Base-by-base conservation (phyloP, 23 red algal species). In the Gracilaria vermiculophylla region DNA sequence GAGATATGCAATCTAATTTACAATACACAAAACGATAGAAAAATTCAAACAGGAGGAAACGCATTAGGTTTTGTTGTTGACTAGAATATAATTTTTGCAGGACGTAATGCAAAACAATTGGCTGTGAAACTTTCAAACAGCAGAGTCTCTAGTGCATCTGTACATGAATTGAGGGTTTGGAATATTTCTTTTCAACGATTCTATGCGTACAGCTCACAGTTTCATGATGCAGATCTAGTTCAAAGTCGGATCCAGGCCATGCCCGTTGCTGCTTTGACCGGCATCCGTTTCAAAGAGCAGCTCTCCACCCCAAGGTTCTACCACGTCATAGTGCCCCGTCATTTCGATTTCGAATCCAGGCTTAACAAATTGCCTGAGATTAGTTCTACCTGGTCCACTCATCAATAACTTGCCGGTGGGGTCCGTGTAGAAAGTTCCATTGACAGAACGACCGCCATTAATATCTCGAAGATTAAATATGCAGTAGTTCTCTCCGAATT, bases 381-480 rank as follows among this genome's bases (percentile, higher is more conserved):
- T 58, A 25, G 34, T 52, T 15, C 25, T 33, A 14, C 84, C 67
- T 13, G 84, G 84, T n/a, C 84, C 84, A 28, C 42, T 47, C 62
- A 60, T 66, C 24, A 88, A 45, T 12, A 77, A 17, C n/a, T 58
- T 32, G 17, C 66, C 66, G 21, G 12, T 72, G 2, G 66, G 27
- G 8, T 88, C 84, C 56, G 84, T 88, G 21, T 88, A 88, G 40
- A 88, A 88, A 2, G 69, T 61, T 62, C 84, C 84, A 34, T 60
- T 73, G n/a, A 73, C 67, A 23, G 67, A 73, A 28, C 37, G 67
- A 5, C 40, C 67, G 1, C 67, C 67, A 23, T 28, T 24, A 2
- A 47, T 47, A 13, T 54, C 36, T 0, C 76, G 76, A 7, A 79
- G 49, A 17, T 10, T 23, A 40, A 79, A 58, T 1, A 58, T 57